Base-by-base conservation (phyloP, 2,329 filamentous ascomycete species). In the Diaporthe ilicicola region DNA sequence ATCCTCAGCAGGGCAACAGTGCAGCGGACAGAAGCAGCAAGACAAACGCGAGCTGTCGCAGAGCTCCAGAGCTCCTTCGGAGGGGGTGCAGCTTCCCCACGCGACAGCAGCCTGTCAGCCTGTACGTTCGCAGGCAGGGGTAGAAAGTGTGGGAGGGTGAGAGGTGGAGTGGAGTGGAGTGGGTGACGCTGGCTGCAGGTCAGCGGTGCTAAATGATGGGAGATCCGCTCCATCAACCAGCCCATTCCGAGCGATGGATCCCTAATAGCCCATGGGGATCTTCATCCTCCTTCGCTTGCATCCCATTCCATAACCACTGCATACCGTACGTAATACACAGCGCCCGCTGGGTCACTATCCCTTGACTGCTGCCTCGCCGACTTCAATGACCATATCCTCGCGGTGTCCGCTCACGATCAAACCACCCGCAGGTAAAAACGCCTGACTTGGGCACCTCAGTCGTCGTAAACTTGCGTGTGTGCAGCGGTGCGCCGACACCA, bases 231-330 rank as follows among this genome's bases (percentile, higher is more conserved):
- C 59, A 22, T 48, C 42, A 48, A 62, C 59, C 59, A 64, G 59
- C 42, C 59, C 59, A 64, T 64, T 37, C 59, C 59, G 29, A 64
- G 59, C 59, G 44, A 64, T 64, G 59, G 59, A 64, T 64, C 59
- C 59, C 59, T 64, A 64, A 64, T 50, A 37, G 44, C 27, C 53
- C 42, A 50, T 64, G 44, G 59, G 12, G 59, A 37, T 50, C 44
- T 50, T 64, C 44, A 50, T 64, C 59, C 59, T 64, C 46, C 44
- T 37, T 64, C 59, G 59, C 59, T 64, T 64, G 59, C 59, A 50
- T 37, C 4, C 32, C 32, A 34, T 34, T 5, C 32, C 32, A 34
- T 34, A 34, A 24, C 44, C 44, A n/a, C n/a, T n/a, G n/a, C n/a
- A 13, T 64, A 19, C 59, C 59, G 59, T 64, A 64, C 59, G 59